phyloP scores from a whole-genome alignment of 2,329 filamentous ascomycete genomes.

The Biscogniauxia mediterranea region DNA sequence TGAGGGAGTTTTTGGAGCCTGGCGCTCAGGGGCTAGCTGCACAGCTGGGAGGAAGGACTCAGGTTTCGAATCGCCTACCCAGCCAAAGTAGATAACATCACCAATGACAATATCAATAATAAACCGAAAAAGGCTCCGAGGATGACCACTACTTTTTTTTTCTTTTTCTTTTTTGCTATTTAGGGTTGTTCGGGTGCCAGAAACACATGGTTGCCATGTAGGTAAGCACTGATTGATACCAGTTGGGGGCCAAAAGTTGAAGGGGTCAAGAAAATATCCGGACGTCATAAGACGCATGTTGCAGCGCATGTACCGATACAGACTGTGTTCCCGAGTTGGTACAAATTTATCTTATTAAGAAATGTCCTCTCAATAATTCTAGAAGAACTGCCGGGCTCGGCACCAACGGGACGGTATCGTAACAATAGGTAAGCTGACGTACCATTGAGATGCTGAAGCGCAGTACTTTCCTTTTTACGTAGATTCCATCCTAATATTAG shows the following conservation, averaged over 20 bases:
- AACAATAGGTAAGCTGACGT: background rate
- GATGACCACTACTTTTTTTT: background rate
- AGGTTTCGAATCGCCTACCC: background rate
- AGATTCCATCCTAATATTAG: background rate
- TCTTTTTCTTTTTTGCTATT: background rate
- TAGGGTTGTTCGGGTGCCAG: background rate
- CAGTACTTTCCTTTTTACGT: background rate
- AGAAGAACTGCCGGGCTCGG: background rate
- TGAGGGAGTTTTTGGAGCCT: background rate
- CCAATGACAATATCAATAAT: background rate
- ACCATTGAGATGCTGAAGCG: background rate
- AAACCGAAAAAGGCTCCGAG: background rate
- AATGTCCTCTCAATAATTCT: background rate
- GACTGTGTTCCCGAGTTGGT: background rate
- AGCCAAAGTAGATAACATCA: background rate
- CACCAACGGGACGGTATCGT: background rate
- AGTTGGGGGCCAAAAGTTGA: background rate
- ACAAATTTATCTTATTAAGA: background rate
- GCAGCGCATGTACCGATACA: background rate
- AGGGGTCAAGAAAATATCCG: background rate
- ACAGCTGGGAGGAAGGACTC: background rate
- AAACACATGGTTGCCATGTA: background rate
- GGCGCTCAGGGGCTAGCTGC: background rate
- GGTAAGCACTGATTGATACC: background rate
- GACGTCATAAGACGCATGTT: background rate